phyloP scores from a whole-genome alignment of 495 filamentous ascomycete species.

The Bacidia rubella region DNA sequence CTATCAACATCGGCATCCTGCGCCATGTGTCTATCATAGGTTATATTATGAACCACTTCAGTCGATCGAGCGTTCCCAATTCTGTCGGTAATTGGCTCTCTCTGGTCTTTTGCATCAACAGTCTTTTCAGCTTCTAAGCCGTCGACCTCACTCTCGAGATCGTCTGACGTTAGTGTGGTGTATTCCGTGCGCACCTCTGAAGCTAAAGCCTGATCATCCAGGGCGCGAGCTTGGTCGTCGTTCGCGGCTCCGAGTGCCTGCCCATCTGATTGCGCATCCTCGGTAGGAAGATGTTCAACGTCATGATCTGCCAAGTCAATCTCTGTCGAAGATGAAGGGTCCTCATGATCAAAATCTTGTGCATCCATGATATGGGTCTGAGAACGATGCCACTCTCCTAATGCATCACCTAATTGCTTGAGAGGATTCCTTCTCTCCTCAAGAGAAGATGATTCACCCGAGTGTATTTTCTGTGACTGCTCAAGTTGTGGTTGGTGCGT shows the following conservation, averaged over 20 bases:
- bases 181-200: conserved; percentile 44
- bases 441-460: not conserved
- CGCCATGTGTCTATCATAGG: not conserved
- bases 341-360: conserved; percentile 42
- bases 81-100: not conserved
- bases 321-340: conserved; percentile 33
- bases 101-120: not conserved
- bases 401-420: conserved; percentile 81
- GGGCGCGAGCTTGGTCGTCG: conserved; percentile 67
- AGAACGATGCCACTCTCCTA: conserved; percentile 85
- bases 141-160: conserved; percentile 36
- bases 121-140: not conserved
- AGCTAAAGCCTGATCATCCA: conserved; percentile 78
- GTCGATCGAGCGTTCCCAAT: not conserved
- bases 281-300: conserved; percentile 81
- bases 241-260: conserved; percentile 84
- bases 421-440: conserved; percentile 42
- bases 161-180: conserved; percentile 45
- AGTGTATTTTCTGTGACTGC: not conserved
- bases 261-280: conserved; percentile 63
- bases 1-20: not conserved
- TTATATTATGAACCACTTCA: not conserved
- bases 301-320: conserved; percentile 57
- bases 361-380: conserved; percentile 65
- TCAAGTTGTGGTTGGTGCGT: not conserved